Evolutionary conservation across 345 rosid genomes (phyloP).

Genomic region (Pugionium cornutum): DNA sequence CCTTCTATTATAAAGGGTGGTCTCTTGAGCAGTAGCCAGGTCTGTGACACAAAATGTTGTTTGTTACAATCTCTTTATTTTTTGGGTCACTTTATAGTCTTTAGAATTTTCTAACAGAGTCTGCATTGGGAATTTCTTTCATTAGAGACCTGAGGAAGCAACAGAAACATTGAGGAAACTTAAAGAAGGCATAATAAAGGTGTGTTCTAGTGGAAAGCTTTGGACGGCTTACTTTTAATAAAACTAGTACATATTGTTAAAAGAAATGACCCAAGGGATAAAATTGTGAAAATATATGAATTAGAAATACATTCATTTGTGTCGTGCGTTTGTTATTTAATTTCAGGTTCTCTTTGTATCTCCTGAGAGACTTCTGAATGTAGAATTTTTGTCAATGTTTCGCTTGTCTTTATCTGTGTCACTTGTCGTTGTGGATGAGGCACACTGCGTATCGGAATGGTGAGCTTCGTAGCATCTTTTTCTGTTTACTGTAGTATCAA

Average conservation of each 20-base stretch:
- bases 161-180: conserved; percentile 66
- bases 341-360: conserved; percentile 94
- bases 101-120: conserved; percentile 13
- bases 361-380: conserved; percentile 84
- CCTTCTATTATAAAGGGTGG: conserved; percentile 70
- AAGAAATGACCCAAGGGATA: background rate
- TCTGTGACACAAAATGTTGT: conserved; percentile 21
- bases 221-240: conserved; percentile 9
- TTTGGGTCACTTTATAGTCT: conserved; percentile 3
- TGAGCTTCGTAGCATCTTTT: conserved; percentile 42
- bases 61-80: background rate
- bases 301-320: conserved; percentile 20
- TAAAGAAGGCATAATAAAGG: conserved; percentile 74
- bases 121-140: conserved; percentile 16
- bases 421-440: conserved; percentile 95
- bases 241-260: background rate
- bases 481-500: conserved; percentile 24
- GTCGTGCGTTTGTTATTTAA: conserved; percentile 12
- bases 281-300: background rate
- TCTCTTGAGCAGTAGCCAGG: conserved; percentile 83
- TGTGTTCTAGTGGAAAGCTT: conserved; percentile 10
- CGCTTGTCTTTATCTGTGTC: conserved; percentile 55
- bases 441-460: conserved; percentile 98
- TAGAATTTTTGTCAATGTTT: conserved; percentile 64
- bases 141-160: conserved; percentile 73